Evolutionary conservation across 1,139 yeast species (phyloP), one percentile per base, ranked within the genome.

Genomic region (Diutina ranongensis): DNA sequence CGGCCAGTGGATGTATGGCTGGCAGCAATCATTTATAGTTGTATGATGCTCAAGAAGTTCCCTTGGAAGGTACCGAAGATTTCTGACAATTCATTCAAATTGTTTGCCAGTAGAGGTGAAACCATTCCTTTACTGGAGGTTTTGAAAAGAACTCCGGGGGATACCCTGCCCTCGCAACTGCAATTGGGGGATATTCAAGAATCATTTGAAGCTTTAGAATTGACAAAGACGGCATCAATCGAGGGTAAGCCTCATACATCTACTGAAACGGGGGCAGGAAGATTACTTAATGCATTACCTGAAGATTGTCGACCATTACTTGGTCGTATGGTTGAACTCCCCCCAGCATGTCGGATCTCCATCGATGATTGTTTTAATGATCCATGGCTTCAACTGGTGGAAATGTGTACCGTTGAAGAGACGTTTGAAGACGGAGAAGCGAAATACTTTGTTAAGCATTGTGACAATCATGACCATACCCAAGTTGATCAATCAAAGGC

Each of bases 1-100:
- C 75, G 95, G 52, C 94, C 94, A 8, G 95, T 89, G 18, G 97
- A 89, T 63, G 83, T 89, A 33, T 89, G 97, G 97, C 85, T 95
- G 9, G 80, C 81, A 22, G 97, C 95, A 15, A 87, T 89, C 49
- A 86, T 89, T 42, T 86, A 84, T 60, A 87, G 96, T 56, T 89
- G 97, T 67, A 88, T 89, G 96, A 82, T 88, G 55, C 71, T 89
- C 63, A 83, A 89, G 61, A 83, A 89, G 62, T 89, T 89, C 64
- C 45, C 45, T 9, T 44, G 45, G 45, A 88, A 87, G 61, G 88
- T 89, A 10, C 97, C 97, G n/a, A 83, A 87, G 57, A 65, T 82
- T 49, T 70, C 81, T 36, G 97, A 89, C 62, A 79, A 83, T 54
- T 83, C 94, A 51, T 89, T 87, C 64, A 84, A 84, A 60, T 59